Base-by-base conservation (phyloP, 306 rosid species). In the Cucurbita pepo region DNA sequence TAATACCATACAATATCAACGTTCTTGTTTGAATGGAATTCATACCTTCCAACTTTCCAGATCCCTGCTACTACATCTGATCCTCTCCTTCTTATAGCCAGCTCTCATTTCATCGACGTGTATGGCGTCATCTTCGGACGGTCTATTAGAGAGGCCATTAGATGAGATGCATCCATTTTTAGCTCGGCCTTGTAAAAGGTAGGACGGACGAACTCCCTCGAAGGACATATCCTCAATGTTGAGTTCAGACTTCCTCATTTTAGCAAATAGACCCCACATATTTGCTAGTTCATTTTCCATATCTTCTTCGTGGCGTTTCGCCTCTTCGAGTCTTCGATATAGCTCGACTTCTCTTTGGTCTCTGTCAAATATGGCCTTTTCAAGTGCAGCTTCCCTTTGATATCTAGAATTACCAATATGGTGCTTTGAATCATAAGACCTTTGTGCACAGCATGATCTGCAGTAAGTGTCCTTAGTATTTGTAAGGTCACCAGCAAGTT, bases 261-360 rank as follows among this genome's bases (percentile, higher is more conserved):
- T 83, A 56, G 88, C 80, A 72, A 91, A 79, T 80, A 81, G 67
- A 57, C 50, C 75, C 87, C 80, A 87, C 91, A 87, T 87, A 83
- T 85, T 83, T 34, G 86, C 82, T 64, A 91, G 90, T 84, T 91
- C 97, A 70, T 83, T 82, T 79, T 87, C 93, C 83, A 89, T 77
- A 38, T 87, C 85, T 79, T 79, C 81, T 77, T 82, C 90, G 44
- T 64, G 90, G 53, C 45, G 81, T 82, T 78, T 87, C 61, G 88
- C 89, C 77, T 86, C 95, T 37, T 89, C 87, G 62, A 91, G 88
- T 60, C 84, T 80, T 71, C 77, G 80, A 56, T 71, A 84, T 69
- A 91, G 79, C 47, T 83, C 90, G 63, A 59, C 75, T 82, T 89
- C 96, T 77, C 70, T 63, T 80, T 86, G 83, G 47, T 84, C 91